phyloP scores from a whole-genome alignment of 805 yeast species.

The Kazachstania taianensis region DNA sequence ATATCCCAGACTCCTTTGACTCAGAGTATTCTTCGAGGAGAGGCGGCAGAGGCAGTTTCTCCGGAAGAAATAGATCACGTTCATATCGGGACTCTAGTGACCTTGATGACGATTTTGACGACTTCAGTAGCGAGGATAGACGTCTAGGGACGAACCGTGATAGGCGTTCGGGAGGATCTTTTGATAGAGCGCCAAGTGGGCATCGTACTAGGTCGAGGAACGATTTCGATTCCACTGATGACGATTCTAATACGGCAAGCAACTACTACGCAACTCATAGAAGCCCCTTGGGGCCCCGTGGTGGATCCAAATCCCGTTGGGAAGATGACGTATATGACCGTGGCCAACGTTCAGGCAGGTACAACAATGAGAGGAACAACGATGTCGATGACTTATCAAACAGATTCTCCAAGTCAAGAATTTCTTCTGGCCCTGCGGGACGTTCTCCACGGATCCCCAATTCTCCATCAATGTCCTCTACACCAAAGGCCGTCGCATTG shows the following conservation, averaged over 20 bases:
- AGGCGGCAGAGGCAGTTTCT: conserved; percentile 18
- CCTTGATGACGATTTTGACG: conserved; percentile 19
- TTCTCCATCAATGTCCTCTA: conserved; percentile 17
- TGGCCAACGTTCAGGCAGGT: conserved; percentile 17
- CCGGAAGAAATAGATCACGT: conserved; percentile 5
- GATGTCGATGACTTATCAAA: conserved; percentile 33
- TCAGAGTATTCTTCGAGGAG: conserved; percentile 28
- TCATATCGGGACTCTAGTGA: conserved; percentile 20
- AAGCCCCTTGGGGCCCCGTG: conserved; percentile 9
- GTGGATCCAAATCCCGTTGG: conserved; percentile 46
- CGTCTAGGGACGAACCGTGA: conserved; percentile 8
- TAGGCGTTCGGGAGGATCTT: too few species aligned
- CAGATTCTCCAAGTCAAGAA: conserved; percentile 29
- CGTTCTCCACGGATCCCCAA: conserved; percentile 5
- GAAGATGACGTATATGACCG: conserved; percentile 79
- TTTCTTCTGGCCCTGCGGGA: conserved; percentile 29
- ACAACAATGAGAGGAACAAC: conserved; percentile 4
- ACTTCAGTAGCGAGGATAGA: conserved; percentile 18
- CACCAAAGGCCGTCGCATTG: conserved; percentile 82
- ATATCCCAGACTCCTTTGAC: conserved; percentile 38
- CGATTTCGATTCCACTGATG: conserved; percentile 9
- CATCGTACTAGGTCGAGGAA: conserved; percentile 6
- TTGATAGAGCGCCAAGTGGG: conserved; percentile 3
- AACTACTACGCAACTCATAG: conserved; percentile 30
- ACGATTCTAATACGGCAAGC: conserved; percentile 33